Base-by-base conservation (phyloP, 306 rosid genomes). In the Purshia tridentata region DNA sequence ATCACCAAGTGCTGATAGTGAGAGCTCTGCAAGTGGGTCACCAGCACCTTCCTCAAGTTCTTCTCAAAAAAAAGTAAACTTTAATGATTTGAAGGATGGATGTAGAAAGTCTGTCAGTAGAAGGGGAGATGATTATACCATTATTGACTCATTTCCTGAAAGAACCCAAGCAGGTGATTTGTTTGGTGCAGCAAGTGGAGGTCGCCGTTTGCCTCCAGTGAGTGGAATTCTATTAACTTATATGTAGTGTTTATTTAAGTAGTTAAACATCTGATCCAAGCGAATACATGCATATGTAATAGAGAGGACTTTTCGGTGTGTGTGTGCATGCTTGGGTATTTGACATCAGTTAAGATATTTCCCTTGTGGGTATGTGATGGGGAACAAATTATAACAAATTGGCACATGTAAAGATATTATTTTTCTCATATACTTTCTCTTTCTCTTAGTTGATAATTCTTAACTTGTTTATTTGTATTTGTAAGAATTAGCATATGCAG, bases 111-210 rank as follows among this genome's bases (percentile, higher is more conserved):
- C 93, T 67, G 77, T 82, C 77, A 77, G 91, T 76, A 88, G 77
- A 78, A 84, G 55, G 81, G 90, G 81, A 73, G 87, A 80, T 70
- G 89, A 85, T 75, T 73, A 85, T 72, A 78, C 91, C 40, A 51
- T 48, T 72, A 56, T 77, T 22, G 81, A 82, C 80, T 89, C 91
- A 63, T 84, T 72, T 81, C 90, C 88, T 2, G 88, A 80, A 78
- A 84, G 75, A 80, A 89, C 89, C 44, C 96, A 92, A 86, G 97
- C 96, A 3, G 97, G 97, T 66, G 97, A 89, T 72, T 86, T 89
- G 82, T 89, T 89, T 50, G 77, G 91, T 73, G 90, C 72, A 69
- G 83, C 89, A 40, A 66, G 61, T 69, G 85, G 87, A 62, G 88
- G 81, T 51, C 86, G 70, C 67, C 77, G 72, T 72, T 78, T 84